Evolutionary conservation across 2,329 filamentous ascomycete species (phyloP).

Genomic region (Xylaria sp.): DNA sequence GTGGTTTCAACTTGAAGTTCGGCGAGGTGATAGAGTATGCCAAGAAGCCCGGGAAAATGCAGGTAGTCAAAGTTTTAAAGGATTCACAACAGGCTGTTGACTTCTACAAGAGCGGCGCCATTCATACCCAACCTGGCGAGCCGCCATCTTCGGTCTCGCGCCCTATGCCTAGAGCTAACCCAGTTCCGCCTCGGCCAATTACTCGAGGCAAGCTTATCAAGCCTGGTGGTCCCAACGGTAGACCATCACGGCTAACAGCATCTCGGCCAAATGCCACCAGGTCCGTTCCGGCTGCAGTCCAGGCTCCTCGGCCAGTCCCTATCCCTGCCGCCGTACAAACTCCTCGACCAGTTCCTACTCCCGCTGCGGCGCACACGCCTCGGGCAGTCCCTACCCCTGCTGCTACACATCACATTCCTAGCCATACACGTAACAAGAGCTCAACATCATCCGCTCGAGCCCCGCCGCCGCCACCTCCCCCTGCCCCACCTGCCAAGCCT

Average conservation of each 20-base stretch:
- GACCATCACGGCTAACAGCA: slow-evolving; percentile 75
- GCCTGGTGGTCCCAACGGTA: slow-evolving; percentile 85
- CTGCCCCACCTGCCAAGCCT: slow-evolving; percentile 70
- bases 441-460: slow-evolving; percentile 62
- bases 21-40: slow-evolving; percentile 90
- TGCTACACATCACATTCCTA: slow-evolving; percentile 53
- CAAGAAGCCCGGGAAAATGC: slow-evolving; percentile 95
- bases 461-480: slow-evolving; percentile 72
- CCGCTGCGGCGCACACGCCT: slow-evolving; percentile 46
- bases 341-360: slow-evolving; percentile 47
- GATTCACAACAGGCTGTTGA: slow-evolving; percentile 82
- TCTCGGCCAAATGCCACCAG: slow-evolving; percentile 54
- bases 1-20: slow-evolving; percentile 83
- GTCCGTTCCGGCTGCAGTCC: slow-evolving; percentile 43
- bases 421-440: slow-evolving; percentile 66
- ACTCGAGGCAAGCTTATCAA: slow-evolving; percentile 92
- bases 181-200: slow-evolving; percentile 87
- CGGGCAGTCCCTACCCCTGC: slow-evolving; percentile 45
- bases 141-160: slow-evolving; percentile 82
- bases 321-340: slow-evolving; percentile 45
- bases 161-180: slow-evolving; percentile 87
- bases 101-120: slow-evolving; percentile 90
- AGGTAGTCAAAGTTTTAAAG: slow-evolving; percentile 88
- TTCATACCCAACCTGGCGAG: slow-evolving; percentile 89
- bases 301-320: slow-evolving; percentile 40